A percentile compares a stretch with the other conserved stretches of the same genome.
Evolutionary conservation across 73 alveolate genomes (phyloP).

Genomic region (Paramecium bursaria): DNA sequence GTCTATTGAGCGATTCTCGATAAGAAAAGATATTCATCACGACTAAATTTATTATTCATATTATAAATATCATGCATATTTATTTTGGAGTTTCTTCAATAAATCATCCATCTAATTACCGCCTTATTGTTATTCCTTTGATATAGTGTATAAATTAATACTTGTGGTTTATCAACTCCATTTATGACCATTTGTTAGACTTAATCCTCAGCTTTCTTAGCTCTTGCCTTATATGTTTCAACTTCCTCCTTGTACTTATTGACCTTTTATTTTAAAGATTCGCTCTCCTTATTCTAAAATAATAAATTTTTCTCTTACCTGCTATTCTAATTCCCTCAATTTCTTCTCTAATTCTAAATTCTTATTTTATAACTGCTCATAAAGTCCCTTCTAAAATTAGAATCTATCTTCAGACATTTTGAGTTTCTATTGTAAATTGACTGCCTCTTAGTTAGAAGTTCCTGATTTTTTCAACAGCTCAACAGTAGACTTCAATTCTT

Average conservation of each 20-base stretch:
- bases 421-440: conserved; percentile 13
- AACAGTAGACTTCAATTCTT: background rate
- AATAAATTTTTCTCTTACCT: background rate
- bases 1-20: conserved; percentile 84
- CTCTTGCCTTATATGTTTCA: conserved; percentile 30
- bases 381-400: background rate
- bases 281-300: conserved; percentile 2
- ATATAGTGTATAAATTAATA: background rate
- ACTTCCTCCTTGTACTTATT: conserved; percentile 55
- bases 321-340: conserved; percentile 42
- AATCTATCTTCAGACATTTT: conserved; percentile 41
- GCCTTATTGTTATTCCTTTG: background rate
- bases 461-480: conserved; percentile 43
- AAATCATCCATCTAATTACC: conserved; percentile 15
- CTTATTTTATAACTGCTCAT: conserved; percentile 6
- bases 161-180: background rate
- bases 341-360: conserved; percentile 46
- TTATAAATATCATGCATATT: too few species aligned
- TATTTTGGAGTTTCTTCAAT: conserved; percentile 17
- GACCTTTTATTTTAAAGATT: conserved; percentile 25
- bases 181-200: conserved; percentile 25
- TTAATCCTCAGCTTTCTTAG: conserved; percentile 49
- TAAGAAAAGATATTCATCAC: conserved; percentile 78
- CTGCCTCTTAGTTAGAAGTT: conserved; percentile 19
- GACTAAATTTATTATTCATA: conserved; percentile 70